Percentiles rank a stretch among this genome's conserved stretches.
These are phyloP conservation scores for Plantago ovata DNA, from an alignment of 257 asterid species.

Conservation along the genomic window DNA sequence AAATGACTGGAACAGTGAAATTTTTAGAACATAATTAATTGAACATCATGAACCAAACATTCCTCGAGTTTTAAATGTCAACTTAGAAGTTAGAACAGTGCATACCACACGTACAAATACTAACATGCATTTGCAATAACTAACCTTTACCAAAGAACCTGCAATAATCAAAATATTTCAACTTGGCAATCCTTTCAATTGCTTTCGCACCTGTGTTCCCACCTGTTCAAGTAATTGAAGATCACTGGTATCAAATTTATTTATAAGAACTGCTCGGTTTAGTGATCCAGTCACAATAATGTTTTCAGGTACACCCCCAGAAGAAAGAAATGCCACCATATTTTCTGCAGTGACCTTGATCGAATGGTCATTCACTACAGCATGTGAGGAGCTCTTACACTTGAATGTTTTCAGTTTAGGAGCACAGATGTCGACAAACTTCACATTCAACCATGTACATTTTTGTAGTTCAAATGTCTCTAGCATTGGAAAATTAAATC, in stretches of 20 bases:
- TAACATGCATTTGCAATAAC: too few relatives aligned
- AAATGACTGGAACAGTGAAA: too few relatives aligned
- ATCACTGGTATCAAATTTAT: neutral
- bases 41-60: too few relatives aligned
- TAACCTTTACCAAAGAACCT: neutral
- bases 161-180: neutral
- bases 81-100: too few relatives aligned
- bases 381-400: neutral
- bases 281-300: neutral
- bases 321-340: neutral
- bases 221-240: neutral
- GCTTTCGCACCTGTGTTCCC: neutral
- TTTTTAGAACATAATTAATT: neutral
- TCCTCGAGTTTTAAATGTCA: too few relatives aligned
- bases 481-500: neutral
- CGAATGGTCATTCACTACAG: neutral
- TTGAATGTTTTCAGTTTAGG: constrained; percentile 4
- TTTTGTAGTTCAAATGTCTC: neutral
- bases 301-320: constrained; percentile 1
- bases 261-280: neutral
- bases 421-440: neutral
- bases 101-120: too few relatives aligned
- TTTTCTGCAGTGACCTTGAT: constrained; percentile 3
- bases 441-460: constrained; percentile 8
- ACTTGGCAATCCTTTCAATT: neutral